Evolutionary conservation across 176 grass and related monocot genomes (phyloP).

Genomic region (Aegilops tauschii): DNA sequence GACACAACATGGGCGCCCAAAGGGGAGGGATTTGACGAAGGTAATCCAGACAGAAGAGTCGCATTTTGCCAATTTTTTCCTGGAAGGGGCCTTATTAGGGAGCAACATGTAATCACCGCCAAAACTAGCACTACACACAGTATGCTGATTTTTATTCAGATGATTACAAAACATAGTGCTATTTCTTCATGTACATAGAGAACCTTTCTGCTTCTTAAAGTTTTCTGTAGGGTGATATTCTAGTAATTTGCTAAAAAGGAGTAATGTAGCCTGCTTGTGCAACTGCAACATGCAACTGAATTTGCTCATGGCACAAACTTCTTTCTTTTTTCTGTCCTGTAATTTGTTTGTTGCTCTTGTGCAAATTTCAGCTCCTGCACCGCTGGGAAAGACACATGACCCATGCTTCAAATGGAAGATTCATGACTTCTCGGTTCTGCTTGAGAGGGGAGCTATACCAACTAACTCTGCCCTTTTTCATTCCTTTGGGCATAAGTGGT

Average conservation of each 20-base stretch:
- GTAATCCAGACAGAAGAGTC: too few species aligned
- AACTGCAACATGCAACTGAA: neutral
- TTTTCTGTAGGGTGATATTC: neutral
- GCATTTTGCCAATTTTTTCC: too few species aligned
- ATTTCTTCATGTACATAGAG: neutral
- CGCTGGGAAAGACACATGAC: neutral
- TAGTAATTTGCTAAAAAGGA: neutral
- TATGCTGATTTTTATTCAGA: neutral
- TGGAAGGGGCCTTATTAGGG: too few species aligned
- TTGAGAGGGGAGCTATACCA: neutral
- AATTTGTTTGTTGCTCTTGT: neutral
- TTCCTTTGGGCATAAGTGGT: constrained; percentile 8
- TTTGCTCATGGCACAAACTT: neutral
- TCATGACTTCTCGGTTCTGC: constrained; percentile 25
- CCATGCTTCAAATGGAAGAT: constrained; percentile 24
- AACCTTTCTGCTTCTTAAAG: neutral
- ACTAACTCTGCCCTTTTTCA: neutral
- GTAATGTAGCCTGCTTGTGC: neutral
- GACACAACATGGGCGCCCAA: too few species aligned
- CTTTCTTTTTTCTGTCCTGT: neutral
- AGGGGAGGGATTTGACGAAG: too few species aligned
- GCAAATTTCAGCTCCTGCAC: neutral
- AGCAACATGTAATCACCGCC: too few species aligned
- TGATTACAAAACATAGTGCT: neutral
- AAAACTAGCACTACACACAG: too few species aligned